phyloP scores from a whole-genome alignment of 2,329 filamentous ascomycete species.

The Davidsoniella eucalypti region DNA sequence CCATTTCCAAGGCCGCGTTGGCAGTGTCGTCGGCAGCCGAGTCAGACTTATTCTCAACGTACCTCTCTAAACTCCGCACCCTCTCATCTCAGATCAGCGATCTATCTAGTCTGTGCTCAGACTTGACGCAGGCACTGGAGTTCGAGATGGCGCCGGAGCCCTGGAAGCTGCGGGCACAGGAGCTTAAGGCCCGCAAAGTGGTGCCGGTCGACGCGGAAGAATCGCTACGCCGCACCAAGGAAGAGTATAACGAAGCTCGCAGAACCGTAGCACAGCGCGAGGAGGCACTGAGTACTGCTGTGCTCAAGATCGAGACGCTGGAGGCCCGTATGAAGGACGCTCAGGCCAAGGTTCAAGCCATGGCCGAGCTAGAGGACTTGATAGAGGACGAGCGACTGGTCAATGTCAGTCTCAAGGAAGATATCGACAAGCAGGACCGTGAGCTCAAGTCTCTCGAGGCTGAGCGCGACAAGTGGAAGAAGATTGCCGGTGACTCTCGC shows the following conservation, averaged over 20 bases:
- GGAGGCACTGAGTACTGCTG: slow-evolving; percentile 67
- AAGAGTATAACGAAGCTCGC: slow-evolving; percentile 63
- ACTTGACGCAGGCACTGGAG: slow-evolving; percentile 57
- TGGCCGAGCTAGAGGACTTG: slow-evolving; percentile 45
- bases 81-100: slow-evolving; percentile 50
- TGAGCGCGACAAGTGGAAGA: slow-evolving; percentile 55
- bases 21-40: slow-evolving; percentile 32
- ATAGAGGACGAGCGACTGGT: slow-evolving; percentile 36
- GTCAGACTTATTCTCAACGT: slow-evolving; percentile 52
- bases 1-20: slow-evolving; percentile 37
- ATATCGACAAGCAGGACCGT: slow-evolving; percentile 50
- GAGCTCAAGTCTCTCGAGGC: slow-evolving; percentile 48
- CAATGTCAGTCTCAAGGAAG: slow-evolving; percentile 39
- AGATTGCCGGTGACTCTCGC: slow-evolving; percentile 46
- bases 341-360: slow-evolving; percentile 55
- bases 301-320: slow-evolving; percentile 86
- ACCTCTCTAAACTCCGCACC: slow-evolving; percentile 48
- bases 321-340: slow-evolving; percentile 77
- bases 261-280: slow-evolving; percentile 57
- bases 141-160: slow-evolving; percentile 64
- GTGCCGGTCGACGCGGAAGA: slow-evolving; percentile 71
- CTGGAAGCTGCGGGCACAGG: slow-evolving; percentile 68
- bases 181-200: slow-evolving; percentile 67
- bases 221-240: slow-evolving; percentile 63
- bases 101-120: slow-evolving; percentile 51